Evolutionary conservation across 1,284 basidiomycete species (phyloP).

Genomic region (Irpex sp.): DNA sequence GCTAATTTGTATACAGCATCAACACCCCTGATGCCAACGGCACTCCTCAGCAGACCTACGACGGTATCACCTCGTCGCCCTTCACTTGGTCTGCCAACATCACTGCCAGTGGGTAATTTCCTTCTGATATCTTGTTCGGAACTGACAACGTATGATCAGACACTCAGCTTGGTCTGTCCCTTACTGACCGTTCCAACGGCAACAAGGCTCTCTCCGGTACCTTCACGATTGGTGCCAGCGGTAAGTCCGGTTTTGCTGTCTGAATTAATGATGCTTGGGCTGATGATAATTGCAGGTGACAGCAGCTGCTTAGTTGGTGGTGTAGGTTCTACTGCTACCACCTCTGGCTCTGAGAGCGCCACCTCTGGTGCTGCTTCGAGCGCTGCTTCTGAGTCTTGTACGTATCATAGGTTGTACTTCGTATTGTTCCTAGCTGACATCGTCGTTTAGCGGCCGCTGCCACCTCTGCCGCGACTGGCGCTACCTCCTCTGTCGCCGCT

Average conservation of each 20-base stretch:
- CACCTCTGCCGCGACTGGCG: not conserved
- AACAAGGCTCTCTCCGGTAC: conserved; percentile 38
- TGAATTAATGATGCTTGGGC: not conserved
- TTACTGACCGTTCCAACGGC: conserved; percentile 49
- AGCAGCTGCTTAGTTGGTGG: conserved; percentile 35
- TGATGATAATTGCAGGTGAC: conserved; percentile 22
- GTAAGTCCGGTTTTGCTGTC: conserved; percentile 27
- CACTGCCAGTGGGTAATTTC: conserved; percentile 14
- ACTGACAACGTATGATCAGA: conserved; percentile 25
- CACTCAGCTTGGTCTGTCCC: conserved; percentile 40
- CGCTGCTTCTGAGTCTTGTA: not conserved
- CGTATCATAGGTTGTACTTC: not conserved
- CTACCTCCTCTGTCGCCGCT: not conserved
- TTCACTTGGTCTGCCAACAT: conserved; percentile 26
- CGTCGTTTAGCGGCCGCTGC: not conserved
- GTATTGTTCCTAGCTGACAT: not conserved
- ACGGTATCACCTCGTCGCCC: conserved; percentile 15
- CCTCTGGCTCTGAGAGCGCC: not conserved
- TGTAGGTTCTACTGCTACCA: conserved; percentile 40
- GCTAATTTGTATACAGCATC: conserved; percentile 16
- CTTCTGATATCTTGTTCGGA: not conserved
- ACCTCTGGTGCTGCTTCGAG: not conserved
- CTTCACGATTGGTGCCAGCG: conserved; percentile 40
- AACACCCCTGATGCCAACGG: conserved; percentile 20
- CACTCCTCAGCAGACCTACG: conserved; percentile 21